Base-by-base conservation (phyloP, 257 asterid species). In the Solanum tacnaense region DNA sequence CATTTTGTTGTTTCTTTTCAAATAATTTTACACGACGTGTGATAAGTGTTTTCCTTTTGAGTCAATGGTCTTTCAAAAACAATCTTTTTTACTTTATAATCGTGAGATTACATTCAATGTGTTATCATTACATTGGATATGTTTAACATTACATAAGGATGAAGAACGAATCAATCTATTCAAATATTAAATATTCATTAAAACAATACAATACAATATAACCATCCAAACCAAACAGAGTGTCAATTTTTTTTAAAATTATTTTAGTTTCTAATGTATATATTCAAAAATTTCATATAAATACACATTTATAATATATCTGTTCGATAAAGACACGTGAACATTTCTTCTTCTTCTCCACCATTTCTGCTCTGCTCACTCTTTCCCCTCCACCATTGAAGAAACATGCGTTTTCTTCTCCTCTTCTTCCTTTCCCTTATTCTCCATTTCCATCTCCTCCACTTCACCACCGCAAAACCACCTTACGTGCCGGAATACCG, bases 401-500 rank as follows among this genome's bases (percentile, higher is more conserved):
- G 13, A 39, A 78, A 25, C 84, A 78, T 78, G 84, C 62, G 20
- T 78, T 78, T 78, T 25, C 84, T 78, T 78, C 84, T 75, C 7
- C 88, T 91, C 87, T 89, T 92, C 86, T 75, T 94, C 41, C 89
- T 91, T 38, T 68, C 91, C 18, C 84, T 93, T 85, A 85, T 91
- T 84, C 58, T 4, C 36, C 83, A 86, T 84, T 91, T 88, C 91
- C 78, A 81, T 90, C 79, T 31, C 67, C 49, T 88, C 92, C 76
- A 81, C 89, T 84, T 32, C 73, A 60, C 90, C 87, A 34, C 94
- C 82, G 95, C 91, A 3, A 87, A 87, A 32, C 84, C 91, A 60
- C 89, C 90, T 21, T 92, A 89, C 58, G 36, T 92, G 78, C 87
- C 97, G 49, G 99, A 95, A 36, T 56, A 90, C 87, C 88, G 85